Evolutionary conservation across 179 eudicot species (phyloP).

Genomic region (Amaranthus tricolor): DNA sequence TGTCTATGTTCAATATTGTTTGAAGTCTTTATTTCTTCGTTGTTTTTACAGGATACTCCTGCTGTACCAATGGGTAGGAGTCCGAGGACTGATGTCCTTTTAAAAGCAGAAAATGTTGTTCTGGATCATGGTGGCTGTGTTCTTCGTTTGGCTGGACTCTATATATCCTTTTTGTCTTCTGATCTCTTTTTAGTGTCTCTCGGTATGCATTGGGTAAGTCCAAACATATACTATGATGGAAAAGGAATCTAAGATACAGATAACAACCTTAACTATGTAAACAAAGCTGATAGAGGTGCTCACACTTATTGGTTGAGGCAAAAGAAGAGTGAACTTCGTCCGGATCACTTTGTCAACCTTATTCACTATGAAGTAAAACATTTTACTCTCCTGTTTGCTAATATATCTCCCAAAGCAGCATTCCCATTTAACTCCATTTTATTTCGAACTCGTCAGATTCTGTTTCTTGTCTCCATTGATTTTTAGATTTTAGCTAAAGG

Average conservation of each 20-base stretch:
- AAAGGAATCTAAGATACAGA: not conserved
- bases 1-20: not conserved
- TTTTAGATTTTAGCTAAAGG: not conserved
- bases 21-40: constrained; percentile 11
- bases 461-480: not conserved
- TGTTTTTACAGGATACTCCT: constrained; percentile 55
- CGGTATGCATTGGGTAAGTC: not conserved
- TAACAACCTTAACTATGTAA: constrained; percentile 44
- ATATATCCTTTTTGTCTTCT: constrained; percentile 58
- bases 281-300: constrained; percentile 86
- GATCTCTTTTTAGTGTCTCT: not conserved
- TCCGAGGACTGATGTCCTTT: constrained; percentile 79
- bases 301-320: constrained; percentile 72
- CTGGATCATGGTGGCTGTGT: constrained; percentile 73
- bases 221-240: not conserved
- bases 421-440: not conserved
- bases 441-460: not conserved
- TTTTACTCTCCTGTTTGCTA: constrained; percentile 5
- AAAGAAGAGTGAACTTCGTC: constrained; percentile 60
- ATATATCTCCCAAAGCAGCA: not conserved
- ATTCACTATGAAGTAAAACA: constrained; percentile 75
- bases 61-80: constrained; percentile 70
- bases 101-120: constrained; percentile 69
- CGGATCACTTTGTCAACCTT: constrained; percentile 77
- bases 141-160: constrained; percentile 86